Conservation (phyloP, 495 filamentous ascomycete species). For the Penicillium ochrochloron region DNA sequence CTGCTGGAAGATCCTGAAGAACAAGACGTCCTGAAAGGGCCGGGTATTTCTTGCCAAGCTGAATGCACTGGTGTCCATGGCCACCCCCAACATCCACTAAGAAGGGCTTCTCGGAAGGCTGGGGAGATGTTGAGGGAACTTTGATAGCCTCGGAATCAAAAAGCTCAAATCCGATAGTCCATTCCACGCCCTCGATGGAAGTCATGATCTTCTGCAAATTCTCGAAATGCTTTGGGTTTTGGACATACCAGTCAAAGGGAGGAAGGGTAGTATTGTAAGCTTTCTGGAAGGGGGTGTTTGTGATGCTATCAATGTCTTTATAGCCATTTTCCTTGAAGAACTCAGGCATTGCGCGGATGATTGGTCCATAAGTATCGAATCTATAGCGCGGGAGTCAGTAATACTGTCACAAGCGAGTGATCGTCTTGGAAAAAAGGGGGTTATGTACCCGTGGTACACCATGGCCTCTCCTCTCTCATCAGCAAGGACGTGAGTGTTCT, state of each 20-base stretch:
- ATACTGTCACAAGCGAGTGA: neutral
- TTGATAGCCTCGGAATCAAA: slow-evolving; percentile 25
- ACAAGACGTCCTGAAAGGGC: slow-evolving; percentile 50
- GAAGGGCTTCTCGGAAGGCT: slow-evolving; percentile 29
- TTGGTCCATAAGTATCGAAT: slow-evolving; percentile 38
- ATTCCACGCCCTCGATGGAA: slow-evolving; percentile 32
- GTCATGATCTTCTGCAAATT: slow-evolving; percentile 47
- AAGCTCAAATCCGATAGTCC: slow-evolving; percentile 38
- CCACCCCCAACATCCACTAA: slow-evolving; percentile 61
- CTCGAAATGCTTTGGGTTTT: slow-evolving; percentile 42
- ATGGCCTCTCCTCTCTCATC: slow-evolving; percentile 33
- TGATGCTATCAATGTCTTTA: slow-evolving; percentile 39
- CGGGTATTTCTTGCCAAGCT: slow-evolving; percentile 49
- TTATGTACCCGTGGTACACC: slow-evolving; percentile 37
- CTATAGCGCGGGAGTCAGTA: slow-evolving; percentile 20
- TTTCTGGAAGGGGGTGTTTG: slow-evolving; percentile 45
- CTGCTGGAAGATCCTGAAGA: slow-evolving; percentile 56
- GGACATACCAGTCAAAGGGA: slow-evolving; percentile 45
- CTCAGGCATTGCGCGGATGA: slow-evolving; percentile 36
- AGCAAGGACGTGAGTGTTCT: slow-evolving; percentile 38
- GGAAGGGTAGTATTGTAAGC: slow-evolving; percentile 45
- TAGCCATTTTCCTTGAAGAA: slow-evolving; percentile 49
- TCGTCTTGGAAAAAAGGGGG: neutral
- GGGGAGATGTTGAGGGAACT: slow-evolving; percentile 7
- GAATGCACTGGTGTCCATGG: slow-evolving; percentile 55